Evolutionary conservation across 2,329 filamentous ascomycete species (phyloP).

Genomic region (Beauveria brongniartii): DNA sequence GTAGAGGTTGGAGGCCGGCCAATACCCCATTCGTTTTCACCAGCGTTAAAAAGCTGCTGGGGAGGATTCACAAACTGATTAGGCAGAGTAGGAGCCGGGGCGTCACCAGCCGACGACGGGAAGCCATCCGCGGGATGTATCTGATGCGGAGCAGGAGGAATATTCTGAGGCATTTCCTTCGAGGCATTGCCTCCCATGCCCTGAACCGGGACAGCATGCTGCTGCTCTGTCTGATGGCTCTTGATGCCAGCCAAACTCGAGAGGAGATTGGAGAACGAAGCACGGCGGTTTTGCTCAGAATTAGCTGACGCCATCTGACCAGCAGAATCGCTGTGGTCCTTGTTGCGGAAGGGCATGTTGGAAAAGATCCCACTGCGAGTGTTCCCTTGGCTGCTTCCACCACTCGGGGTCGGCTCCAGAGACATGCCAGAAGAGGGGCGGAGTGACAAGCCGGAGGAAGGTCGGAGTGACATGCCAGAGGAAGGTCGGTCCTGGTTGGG

Average conservation of each 20-base stretch:
- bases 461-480: not conserved
- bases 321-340: not conserved
- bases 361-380: not conserved
- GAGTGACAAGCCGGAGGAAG: too few species aligned
- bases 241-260: not conserved
- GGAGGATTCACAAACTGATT: not conserved
- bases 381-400: not conserved
- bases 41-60: not conserved
- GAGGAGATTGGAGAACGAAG: conserved; percentile 6
- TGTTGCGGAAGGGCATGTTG: not conserved
- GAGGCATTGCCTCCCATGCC: not conserved
- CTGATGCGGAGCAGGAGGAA: not conserved
- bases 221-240: not conserved
- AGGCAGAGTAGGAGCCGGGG: not conserved
- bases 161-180: not conserved
- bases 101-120: not conserved
- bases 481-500: conserved; percentile 11
- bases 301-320: not conserved
- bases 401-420: not conserved
- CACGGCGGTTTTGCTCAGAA: not conserved
- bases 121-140: not conserved
- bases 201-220: not conserved
- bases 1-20: not conserved
- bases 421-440: conserved; percentile 1
- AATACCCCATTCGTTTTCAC: not conserved